Base-by-base conservation (phyloP, 2,329 filamentous ascomycete species). In the Verticillium klebahnii region DNA sequence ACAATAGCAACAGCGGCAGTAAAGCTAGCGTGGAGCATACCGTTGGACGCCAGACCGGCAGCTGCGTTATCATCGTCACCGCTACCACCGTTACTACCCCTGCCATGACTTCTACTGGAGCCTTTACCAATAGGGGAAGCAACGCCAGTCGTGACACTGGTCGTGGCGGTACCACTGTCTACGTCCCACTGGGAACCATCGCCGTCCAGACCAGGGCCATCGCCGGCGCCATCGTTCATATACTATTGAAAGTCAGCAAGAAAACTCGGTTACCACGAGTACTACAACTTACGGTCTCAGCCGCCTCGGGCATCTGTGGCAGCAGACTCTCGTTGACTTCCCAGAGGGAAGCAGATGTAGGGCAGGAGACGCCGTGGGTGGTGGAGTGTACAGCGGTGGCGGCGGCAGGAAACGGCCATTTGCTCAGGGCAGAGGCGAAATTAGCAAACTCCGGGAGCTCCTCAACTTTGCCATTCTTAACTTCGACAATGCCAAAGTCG, bases 401-500 rank as follows among this genome's bases (percentile, higher is more conserved):
- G 66, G 78, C 80, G 23, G 77, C 79, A 17, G 85, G 84, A 6
- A 78, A 74, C 29, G 84, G 76, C 73, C 84, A 79, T 58, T 78
- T 75, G 59, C 73, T 67, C 61, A 86, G 73, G 57, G 82, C 82
- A 11, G 70, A 73, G 68, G 80, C 77, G 69, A 85, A 81, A 64
- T 76, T 76, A 56, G 77, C 73, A 76, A 89, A 96, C 71, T 94
- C 91, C 40, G 75, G 65, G 37, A 82, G 77, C 66, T 89, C 84
- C 37, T 78, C 78, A 62, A 90, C 83, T 5, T 74, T 77, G 32
- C 75, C 76, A 65, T 82, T 84, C 56, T 75, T 72, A 71, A 95
- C 80, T 62, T 85, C 78, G 72, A 93, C 92, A 63, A 96, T 88
- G 66, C 93, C 94, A 75, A 88, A 98, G 56, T 88, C 82, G 78